A percentile compares a stretch with the other conserved stretches of the same genome.
phyloP scores from a whole-genome alignment of 2,329 filamentous ascomycete genomes.

The Coniochaeta ligniaria region DNA sequence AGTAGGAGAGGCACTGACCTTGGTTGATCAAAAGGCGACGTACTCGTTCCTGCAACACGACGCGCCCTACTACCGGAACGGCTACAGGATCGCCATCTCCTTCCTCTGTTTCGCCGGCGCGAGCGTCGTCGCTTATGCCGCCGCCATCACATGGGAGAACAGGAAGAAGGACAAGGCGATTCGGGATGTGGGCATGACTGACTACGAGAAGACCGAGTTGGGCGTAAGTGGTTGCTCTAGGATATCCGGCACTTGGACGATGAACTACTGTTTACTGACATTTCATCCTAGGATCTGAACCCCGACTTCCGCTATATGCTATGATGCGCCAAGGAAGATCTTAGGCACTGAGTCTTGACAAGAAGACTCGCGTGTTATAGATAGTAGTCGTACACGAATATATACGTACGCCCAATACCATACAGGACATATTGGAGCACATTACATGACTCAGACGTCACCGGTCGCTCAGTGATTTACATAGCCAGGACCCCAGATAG shows the following conservation, averaged over 20 bases:
- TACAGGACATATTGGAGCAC: too few species aligned
- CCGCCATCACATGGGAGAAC: slow-evolving; percentile 54
- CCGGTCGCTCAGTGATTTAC: too few species aligned
- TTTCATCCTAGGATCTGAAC: slow-evolving; percentile 20
- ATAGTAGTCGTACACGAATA: not conserved
- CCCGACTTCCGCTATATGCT: slow-evolving; percentile 29
- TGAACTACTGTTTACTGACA: slow-evolving; percentile 1
- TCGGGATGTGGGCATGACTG: slow-evolving; percentile 18
- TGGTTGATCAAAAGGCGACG: too few species aligned
- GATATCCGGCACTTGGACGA: not conserved
- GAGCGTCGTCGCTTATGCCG: slow-evolving; percentile 52
- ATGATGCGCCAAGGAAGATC: slow-evolving; percentile 4
- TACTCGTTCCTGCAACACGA: slow-evolving; percentile 63
- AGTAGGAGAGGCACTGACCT: too few species aligned
- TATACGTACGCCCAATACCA: not conserved
- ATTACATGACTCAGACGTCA: too few species aligned
- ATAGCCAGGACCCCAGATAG: too few species aligned
- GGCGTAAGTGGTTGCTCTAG: slow-evolving; percentile 23
- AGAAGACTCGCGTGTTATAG: not conserved
- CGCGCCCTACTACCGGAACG: slow-evolving; percentile 59
- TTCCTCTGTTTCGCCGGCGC: slow-evolving; percentile 64
- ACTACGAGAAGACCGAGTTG: slow-evolving; percentile 30
- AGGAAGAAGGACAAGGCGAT: slow-evolving; percentile 40
- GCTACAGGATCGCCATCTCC: slow-evolving; percentile 69
- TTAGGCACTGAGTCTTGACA: not conserved